phyloP scores from a whole-genome alignment of 1,139 yeast genomes.

The Hemisphaericaspora xylofermentans region DNA sequence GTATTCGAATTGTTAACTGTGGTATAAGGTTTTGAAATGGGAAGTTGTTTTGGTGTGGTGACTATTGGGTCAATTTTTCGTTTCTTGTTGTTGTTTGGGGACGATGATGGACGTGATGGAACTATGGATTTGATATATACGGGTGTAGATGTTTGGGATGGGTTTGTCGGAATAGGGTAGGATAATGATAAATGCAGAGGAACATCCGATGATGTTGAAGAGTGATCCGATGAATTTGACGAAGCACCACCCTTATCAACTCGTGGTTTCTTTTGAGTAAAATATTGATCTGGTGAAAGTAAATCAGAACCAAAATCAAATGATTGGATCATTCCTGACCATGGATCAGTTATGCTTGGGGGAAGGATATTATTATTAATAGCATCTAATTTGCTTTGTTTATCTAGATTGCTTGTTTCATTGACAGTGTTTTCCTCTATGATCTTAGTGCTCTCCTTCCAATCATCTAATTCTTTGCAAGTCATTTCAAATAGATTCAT shows the following conservation, averaged over 20 bases:
- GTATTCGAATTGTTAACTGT: no score
- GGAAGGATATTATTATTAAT: background rate
- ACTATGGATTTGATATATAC: background rate
- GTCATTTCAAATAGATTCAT: conserved; percentile 14
- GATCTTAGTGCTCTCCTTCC: conserved; percentile 8
- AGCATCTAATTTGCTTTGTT: background rate
- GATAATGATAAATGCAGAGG: conserved; percentile 10
- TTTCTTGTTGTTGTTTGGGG: conserved; percentile 3
- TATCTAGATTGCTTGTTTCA: background rate
- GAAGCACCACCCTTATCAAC: conserved; percentile 8
- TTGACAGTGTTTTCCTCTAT: background rate
- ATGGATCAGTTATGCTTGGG: conserved; percentile 2
- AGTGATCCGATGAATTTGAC: conserved; percentile 9
- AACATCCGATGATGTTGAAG: conserved; percentile 9
- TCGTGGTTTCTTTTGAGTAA: background rate
- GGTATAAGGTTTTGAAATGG: no score
- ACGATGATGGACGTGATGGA: conserved; percentile 3
- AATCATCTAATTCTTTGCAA: conserved; percentile 15
- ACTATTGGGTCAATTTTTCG: conserved; percentile 3
- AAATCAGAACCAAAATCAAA: background rate
- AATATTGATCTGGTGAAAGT: background rate
- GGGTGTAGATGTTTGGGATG: conserved; percentile 7
- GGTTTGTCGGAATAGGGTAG: conserved; percentile 1
- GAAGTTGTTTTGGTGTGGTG: background rate
- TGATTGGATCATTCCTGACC: conserved; percentile 1